phyloP scores from a whole-genome alignment of 2,329 filamentous ascomycete species.

The Fusarium sp. region DNA sequence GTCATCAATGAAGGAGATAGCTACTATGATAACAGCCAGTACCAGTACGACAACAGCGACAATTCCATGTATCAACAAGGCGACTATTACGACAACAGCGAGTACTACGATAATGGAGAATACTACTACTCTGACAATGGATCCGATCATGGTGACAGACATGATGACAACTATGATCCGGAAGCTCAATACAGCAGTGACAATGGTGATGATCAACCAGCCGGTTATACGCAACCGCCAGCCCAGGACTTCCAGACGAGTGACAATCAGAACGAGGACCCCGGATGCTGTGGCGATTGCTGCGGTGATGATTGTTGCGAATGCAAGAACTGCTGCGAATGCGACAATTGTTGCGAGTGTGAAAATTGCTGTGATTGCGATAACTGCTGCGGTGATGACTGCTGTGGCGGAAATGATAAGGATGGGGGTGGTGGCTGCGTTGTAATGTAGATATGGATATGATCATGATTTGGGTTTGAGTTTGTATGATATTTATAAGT shows the following conservation, averaged over 20 bases:
- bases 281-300: not conserved
- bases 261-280: not conserved
- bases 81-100: not conserved
- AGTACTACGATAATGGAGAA: not conserved
- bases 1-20: conserved; percentile 7
- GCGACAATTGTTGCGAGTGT: not conserved
- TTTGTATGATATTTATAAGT: not conserved
- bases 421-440: conserved; percentile 13
- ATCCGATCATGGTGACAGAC: not conserved
- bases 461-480: fast-evolving
- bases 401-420: not conserved
- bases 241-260: not conserved
- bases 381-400: not conserved
- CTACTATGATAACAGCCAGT: conserved; percentile 8
- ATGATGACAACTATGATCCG: not conserved
- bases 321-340: not conserved
- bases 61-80: not conserved
- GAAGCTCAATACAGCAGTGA: not conserved
- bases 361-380: not conserved
- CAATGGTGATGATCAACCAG: not conserved
- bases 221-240: not conserved
- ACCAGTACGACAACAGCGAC: conserved; percentile 1
- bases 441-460: not conserved
- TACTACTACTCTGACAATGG: not conserved
- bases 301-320: conserved; percentile 1